phyloP scores from a whole-genome alignment of 495 filamentous ascomycete species.

The Lasiosphaeria hispida region DNA sequence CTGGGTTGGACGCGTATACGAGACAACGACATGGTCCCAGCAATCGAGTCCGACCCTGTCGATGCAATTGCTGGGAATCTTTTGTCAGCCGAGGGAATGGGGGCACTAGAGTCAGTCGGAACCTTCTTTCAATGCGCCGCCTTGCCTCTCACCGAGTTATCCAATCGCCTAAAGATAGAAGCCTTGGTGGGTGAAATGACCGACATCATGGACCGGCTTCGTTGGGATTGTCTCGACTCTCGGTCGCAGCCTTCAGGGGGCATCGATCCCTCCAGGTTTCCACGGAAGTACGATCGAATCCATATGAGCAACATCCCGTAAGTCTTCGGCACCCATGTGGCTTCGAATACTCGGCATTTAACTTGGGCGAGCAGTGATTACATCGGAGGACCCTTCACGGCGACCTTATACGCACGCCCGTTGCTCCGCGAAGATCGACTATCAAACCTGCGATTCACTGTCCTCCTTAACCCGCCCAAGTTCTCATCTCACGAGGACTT shows the following conservation, averaged over 20 bases:
- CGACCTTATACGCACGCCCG: conserved; percentile 33
- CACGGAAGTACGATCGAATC: conserved; percentile 33
- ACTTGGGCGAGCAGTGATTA: conserved; percentile 24
- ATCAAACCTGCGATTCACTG: conserved; percentile 24
- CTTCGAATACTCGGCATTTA: too few species aligned
- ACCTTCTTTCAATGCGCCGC: conserved; percentile 18
- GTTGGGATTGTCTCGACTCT: conserved; percentile 26
- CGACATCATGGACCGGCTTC: conserved; percentile 30
- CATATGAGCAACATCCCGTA: conserved; percentile 42
- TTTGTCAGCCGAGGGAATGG: neutral
- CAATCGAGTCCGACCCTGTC: conserved; percentile 4
- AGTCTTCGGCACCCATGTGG: conserved; percentile 8
- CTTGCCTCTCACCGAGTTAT: conserved; percentile 17
- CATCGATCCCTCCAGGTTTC: conserved; percentile 24
- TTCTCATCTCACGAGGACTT: conserved; percentile 20
- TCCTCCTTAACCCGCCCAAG: conserved; percentile 23
- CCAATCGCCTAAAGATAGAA: conserved; percentile 24
- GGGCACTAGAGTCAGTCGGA: conserved; percentile 10
- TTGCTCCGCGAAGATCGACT: conserved; percentile 22
- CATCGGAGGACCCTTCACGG: conserved; percentile 33
- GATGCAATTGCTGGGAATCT: neutral
- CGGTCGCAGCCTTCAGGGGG: conserved; percentile 10
- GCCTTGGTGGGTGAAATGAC: conserved; percentile 29
- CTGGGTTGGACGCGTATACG: neutral
- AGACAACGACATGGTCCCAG: neutral